Evolutionary conservation across 495 filamentous ascomycete species (phyloP).

Genomic region (Xanthoparmelia taractica): DNA sequence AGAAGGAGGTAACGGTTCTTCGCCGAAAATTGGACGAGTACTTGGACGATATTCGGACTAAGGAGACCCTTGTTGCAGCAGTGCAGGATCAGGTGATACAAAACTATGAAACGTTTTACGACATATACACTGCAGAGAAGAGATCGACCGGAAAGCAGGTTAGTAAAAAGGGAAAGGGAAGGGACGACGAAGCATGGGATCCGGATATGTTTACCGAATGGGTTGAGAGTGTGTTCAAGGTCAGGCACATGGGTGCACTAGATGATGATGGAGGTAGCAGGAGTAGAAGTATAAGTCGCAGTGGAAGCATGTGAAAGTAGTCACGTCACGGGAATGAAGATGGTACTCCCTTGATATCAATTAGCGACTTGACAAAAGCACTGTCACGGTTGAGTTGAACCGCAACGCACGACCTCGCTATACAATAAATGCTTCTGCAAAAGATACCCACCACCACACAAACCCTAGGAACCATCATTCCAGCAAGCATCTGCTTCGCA

Average conservation of each 20-base stretch:
- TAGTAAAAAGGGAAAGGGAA: slow-evolving; percentile 53
- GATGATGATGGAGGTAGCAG: slow-evolving; percentile 32
- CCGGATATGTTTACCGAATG: slow-evolving; percentile 55
- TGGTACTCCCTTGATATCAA: background rate
- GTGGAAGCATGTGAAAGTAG: slow-evolving; percentile 20
- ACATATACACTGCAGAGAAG: slow-evolving; percentile 42
- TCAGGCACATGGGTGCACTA: slow-evolving; percentile 38
- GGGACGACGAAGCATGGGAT: slow-evolving; percentile 58
- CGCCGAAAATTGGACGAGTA: slow-evolving; percentile 48
- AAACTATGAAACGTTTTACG: slow-evolving; percentile 54
- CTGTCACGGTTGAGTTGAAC: too few relatives aligned
- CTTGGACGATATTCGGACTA: slow-evolving; percentile 52
- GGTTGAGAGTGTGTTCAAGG: slow-evolving; percentile 49
- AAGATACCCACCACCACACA: too few relatives aligned
- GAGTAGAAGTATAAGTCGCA: slow-evolving; percentile 34
- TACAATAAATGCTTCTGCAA: too few relatives aligned
- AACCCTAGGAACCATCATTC: too few relatives aligned
- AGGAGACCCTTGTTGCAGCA: slow-evolving; percentile 53
- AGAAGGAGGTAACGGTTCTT: slow-evolving; percentile 48
- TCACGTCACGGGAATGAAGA: too few relatives aligned
- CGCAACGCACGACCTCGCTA: too few relatives aligned
- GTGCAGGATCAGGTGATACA: slow-evolving; percentile 53
- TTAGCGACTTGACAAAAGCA: too few relatives aligned
- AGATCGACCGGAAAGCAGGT: slow-evolving; percentile 36
- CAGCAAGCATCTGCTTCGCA: too few relatives aligned